Evolutionary conservation across 257 asterid species (phyloP), one percentile per base, ranked within the genome.

Genomic region (Plantago major): DNA sequence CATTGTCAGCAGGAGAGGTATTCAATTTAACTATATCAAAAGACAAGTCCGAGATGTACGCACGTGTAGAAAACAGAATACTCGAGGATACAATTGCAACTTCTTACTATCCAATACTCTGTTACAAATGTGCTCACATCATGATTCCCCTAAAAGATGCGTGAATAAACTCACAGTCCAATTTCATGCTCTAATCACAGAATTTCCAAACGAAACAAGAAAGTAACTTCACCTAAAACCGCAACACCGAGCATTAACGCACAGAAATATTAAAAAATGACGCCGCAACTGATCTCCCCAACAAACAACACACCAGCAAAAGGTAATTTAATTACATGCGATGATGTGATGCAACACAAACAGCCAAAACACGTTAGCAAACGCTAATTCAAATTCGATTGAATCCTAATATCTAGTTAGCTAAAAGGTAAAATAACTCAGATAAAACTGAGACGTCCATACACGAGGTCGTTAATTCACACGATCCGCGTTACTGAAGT

Each of bases 171-270:
- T 46, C 26, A 46, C 47, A 37, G 63, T 47, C 0, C 3, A 49
- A 15, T 72, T 33, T 33, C 26, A 42, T 44, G 47, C 17, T 28
- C 10, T 22, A 10, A 44, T 40, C 26, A 12, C 46, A 13, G 37
- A 55, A 55, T 40, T 1, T 48, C n/a, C 12, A 56, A 18, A 56
- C 65, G 46, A 33, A 61, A 50, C 60, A 11, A 16, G 26, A 9
- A 46, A 16, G 42, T 19, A 55, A 66, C 6, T 33, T 7, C 40
- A 33, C 40, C 40, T 33, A 4, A 33, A 33, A 33, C 40, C 40
- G 8, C 6, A 33, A 33, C 6, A 33, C 40, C 26, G 8, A 33
- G 6, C 40, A 33, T 4, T 33, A 4, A 33, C 6, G 3, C 6
- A 7, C 3, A 0, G 6, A 33, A 33, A 33, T 4, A 33, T 33